Evolutionary conservation across 352 stramenopile genomes (phyloP).

Genomic region (Phytophthora macrochlamydospora): DNA sequence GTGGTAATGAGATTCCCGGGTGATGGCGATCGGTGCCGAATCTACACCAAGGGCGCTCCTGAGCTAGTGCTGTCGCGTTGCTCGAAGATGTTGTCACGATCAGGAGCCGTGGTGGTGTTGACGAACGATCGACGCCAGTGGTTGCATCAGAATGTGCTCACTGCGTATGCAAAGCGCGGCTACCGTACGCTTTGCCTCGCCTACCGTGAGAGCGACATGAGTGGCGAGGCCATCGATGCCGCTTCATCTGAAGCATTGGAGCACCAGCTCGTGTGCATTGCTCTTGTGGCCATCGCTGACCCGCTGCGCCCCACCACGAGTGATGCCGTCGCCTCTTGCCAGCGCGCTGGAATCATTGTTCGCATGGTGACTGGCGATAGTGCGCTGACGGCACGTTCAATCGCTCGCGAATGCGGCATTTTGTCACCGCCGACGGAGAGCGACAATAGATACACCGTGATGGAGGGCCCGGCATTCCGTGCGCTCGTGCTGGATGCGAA

Average conservation of each 20-base stretch:
- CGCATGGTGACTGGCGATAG: slow-evolving; percentile 94
- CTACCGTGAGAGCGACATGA: slow-evolving; percentile 39
- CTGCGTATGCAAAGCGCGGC: slow-evolving; percentile 63
- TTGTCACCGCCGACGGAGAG: slow-evolving; percentile 32
- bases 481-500: slow-evolving; percentile 47
- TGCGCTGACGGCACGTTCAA: slow-evolving; percentile 88
- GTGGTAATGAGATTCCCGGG: slow-evolving; percentile 68
- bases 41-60: slow-evolving; percentile 59
- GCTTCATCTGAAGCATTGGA: slow-evolving; percentile 38
- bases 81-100: slow-evolving; percentile 22
- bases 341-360: slow-evolving; percentile 90
- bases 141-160: slow-evolving; percentile 48
- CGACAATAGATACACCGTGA: slow-evolving; percentile 22
- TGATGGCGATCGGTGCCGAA: slow-evolving; percentile 17
- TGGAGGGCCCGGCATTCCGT: slow-evolving; percentile 66
- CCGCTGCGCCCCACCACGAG: slow-evolving; percentile 91
- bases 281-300: slow-evolving; percentile 94
- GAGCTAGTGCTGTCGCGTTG: slow-evolving; percentile 63
- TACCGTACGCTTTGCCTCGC: slow-evolving; percentile 82
- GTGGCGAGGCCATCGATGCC: slow-evolving; percentile 13
- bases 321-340: slow-evolving; percentile 89
- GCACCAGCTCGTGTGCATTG: slow-evolving; percentile 46
- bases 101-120: slow-evolving; percentile 11
- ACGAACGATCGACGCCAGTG: slow-evolving; percentile 11
- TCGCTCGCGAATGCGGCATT: slow-evolving; percentile 90